A percentile compares a stretch with the other conserved stretches of the same genome.
Conservation (phyloP, 441 rosid species). For the Corymbia citriodora region DNA sequence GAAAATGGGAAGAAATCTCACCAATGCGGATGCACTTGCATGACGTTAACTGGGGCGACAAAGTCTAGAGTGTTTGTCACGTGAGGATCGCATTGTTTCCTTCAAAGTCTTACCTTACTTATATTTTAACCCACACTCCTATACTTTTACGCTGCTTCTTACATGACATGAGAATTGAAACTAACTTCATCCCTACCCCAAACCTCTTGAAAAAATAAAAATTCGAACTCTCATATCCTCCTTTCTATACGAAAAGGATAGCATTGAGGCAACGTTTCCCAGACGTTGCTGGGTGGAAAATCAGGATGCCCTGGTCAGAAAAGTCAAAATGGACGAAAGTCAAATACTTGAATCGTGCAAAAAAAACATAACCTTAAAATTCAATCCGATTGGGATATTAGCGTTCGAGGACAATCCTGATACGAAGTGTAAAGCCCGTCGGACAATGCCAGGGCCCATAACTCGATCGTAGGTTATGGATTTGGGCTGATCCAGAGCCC, state of each 20-base stretch:
- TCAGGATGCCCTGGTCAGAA: not conserved
- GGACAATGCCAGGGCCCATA: not conserved
- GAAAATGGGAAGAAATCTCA: too few relatives aligned
- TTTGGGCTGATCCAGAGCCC: not conserved
- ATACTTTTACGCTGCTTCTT: too few relatives aligned
- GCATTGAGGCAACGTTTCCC: not conserved
- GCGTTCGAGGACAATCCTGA: too few relatives aligned
- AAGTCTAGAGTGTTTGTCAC: not conserved
- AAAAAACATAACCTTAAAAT: not conserved
- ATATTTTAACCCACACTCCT: too few relatives aligned
- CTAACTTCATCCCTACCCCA: too few relatives aligned
- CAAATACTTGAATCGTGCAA: not conserved
- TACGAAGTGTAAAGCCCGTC: not conserved
- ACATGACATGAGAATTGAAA: too few relatives aligned
- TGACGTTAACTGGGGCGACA: not conserved
- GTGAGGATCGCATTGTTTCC: too few relatives aligned
- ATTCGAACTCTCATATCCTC: too few relatives aligned
- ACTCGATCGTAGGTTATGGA: not conserved
- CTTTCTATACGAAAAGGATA: too few relatives aligned
- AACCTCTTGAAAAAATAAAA: too few relatives aligned
- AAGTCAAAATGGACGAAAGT: not conserved
- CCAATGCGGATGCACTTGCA: not conserved
- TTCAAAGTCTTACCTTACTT: too few relatives aligned
- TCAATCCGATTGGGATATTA: not conserved
- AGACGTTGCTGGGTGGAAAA: not conserved